Base-by-base conservation (phyloP, 805 yeast species). In the Starmerella stellata region DNA sequence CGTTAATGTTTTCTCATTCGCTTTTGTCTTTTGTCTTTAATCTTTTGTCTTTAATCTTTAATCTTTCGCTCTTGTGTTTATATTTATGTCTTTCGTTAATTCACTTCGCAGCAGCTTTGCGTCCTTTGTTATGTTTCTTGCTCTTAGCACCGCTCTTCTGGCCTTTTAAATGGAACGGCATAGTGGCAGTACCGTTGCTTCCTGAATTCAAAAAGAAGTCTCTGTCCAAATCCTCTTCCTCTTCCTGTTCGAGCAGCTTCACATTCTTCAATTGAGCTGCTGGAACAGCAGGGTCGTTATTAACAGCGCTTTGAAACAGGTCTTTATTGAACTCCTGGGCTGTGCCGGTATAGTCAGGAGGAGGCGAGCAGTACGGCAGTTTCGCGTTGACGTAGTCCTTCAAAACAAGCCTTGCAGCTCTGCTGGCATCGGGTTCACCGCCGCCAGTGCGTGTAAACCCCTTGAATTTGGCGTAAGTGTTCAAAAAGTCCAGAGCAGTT, bases 311-410 rank as follows among this genome's bases (percentile, higher is more conserved):
- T 0, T 72, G 70, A 57, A 78, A 83, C 37, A 79, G 57, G n/a
- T 74, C 87, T 44, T 64, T 60, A 61, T 90, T 90, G 62, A 83
- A 90, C 43, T 73, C 77, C 51, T 72, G 75, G 5, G 41, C 35
- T 16, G 60, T 64, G 37, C 71, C 75, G 3, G 62, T 73, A 17
- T 66, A 55, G 34, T 62, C 63, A 38, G 96, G 96, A 30, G 98
- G 98, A 14, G 96, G 95, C 46, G 74, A 75, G 31, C 80, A 75
- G 54, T 69, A 85, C 35, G 82, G 63, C 41, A 90, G 63, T 57
- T 82, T 85, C 47, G 96, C 98, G 57, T 72, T 80, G 21, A 92
- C 95, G 51, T 83, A 90, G 58, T 90, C 99, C 59, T 90, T 90
- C 55, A 90, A 67, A 38, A 90, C 72, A 49, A 80, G 78, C 57